These are phyloP conservation scores for Lathyrus tuberosus DNA, from an alignment of 306 rosid species.

Conservation along the genomic window DNA sequence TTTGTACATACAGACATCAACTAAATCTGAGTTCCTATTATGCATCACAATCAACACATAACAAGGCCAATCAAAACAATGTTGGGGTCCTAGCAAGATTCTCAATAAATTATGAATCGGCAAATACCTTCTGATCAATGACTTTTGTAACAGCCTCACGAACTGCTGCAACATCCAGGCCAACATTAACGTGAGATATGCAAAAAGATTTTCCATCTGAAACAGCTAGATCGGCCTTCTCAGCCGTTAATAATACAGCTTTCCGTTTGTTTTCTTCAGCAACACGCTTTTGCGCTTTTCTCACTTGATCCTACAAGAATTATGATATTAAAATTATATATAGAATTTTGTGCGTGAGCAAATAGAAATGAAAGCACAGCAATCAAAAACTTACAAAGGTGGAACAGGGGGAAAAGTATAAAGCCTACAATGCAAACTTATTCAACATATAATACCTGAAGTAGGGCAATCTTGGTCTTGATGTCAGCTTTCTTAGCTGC, in stretches of 20 bases:
- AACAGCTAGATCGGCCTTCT: conserved; percentile 73
- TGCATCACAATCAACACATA: conserved; percentile 28
- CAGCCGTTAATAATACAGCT: conserved; percentile 67
- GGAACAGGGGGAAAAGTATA: conserved; percentile 9
- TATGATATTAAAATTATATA: conserved; percentile 10
- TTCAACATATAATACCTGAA: conserved; percentile 61
- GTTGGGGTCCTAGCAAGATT: conserved; percentile 18
- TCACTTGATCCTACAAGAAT: conserved; percentile 65
- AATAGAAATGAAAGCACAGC: conserved; percentile 9
- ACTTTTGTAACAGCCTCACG: conserved; percentile 92
- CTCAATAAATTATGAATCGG: conserved; percentile 12
- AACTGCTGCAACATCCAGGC: conserved; percentile 89
- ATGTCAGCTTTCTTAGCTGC: conserved; percentile 87
- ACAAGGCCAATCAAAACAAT: conserved; percentile 10
- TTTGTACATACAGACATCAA: conserved; percentile 3
- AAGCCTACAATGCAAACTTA: conserved; percentile 19
- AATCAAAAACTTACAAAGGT: conserved; percentile 21
- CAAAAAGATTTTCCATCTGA: conserved; percentile 74
- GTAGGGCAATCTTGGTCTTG: conserved; percentile 65
- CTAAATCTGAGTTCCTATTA: not conserved
- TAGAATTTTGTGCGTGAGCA: conserved; percentile 5
- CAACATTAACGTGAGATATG: conserved; percentile 77
- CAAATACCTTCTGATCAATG: conserved; percentile 72
- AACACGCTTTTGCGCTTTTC: conserved; percentile 80
- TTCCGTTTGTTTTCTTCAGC: conserved; percentile 85